These are phyloP conservation scores for Pyricularia pennisetigena DNA, from an alignment of 2,329 filamentous ascomycete species.

Conservation along the genomic window DNA sequence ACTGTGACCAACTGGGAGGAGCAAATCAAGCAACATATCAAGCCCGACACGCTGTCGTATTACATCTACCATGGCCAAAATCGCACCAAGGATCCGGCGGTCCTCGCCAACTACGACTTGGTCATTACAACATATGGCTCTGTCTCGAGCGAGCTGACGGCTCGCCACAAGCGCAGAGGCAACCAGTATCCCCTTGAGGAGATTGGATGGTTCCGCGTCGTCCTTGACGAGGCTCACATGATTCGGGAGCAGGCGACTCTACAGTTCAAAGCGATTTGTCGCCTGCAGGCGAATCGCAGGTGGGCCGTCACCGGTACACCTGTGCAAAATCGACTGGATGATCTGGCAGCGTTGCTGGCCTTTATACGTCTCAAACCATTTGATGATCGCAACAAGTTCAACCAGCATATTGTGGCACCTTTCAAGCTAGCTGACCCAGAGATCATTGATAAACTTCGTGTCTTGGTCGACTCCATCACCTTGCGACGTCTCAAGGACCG, in stretches of 20 bases:
- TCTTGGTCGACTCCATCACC: constrained; percentile 91
- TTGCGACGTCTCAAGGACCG: constrained; percentile 85
- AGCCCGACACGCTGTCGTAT: constrained; percentile 52
- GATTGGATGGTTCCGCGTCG: constrained; percentile 86
- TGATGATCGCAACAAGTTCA: constrained; percentile 66
- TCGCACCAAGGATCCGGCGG: constrained; percentile 57
- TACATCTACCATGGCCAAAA: constrained; percentile 82
- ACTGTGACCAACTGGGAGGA: constrained; percentile 92
- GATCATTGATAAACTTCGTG: constrained; percentile 73
- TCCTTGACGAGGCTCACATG: constrained; percentile 89
- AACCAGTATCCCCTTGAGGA: constrained; percentile 59
- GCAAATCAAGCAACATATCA: constrained; percentile 77
- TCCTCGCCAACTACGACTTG: constrained; percentile 66
- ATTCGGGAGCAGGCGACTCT: constrained; percentile 78
- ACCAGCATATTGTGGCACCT: constrained; percentile 68
- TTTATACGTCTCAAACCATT: constrained; percentile 83
- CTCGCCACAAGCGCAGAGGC: constrained; percentile 49
- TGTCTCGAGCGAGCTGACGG: constrained; percentile 66
- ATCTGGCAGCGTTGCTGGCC: constrained; percentile 75
- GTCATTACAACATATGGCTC: constrained; percentile 92
- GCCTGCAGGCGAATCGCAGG: constrained; percentile 66
- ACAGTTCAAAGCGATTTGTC: constrained; percentile 77
- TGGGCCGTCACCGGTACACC: constrained; percentile 98
- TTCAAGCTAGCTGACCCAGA: constrained; percentile 82
- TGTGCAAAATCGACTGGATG: constrained; percentile 87